Evolutionary conservation across 306 rosid genomes (phyloP).

Genomic region (Cercis canadensis): DNA sequence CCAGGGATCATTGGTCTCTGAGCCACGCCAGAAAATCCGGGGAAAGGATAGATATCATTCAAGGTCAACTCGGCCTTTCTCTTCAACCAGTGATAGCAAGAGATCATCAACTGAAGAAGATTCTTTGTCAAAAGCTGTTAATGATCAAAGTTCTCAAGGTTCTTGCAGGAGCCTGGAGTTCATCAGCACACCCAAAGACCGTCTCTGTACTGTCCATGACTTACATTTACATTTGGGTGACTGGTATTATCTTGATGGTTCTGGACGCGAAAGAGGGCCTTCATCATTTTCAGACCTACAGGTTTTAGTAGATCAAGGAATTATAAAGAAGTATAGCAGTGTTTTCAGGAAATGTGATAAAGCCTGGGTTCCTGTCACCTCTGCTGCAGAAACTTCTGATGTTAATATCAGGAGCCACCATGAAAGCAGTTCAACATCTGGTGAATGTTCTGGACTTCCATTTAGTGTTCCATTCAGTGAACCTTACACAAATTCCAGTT

Average conservation of each 20-base stretch:
- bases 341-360: constrained; percentile 86
- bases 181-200: constrained; percentile 66
- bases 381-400: constrained; percentile 68
- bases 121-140: constrained; percentile 50
- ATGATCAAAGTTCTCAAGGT: constrained; percentile 55
- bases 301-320: constrained; percentile 76
- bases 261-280: constrained; percentile 97
- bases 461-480: constrained; percentile 41
- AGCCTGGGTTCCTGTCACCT: constrained; percentile 88
- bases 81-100: constrained; percentile 76
- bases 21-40: constrained; percentile 70
- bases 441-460: constrained; percentile 47
- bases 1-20: constrained; percentile 82
- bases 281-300: constrained; percentile 82
- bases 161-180: constrained; percentile 50
- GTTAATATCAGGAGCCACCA: constrained; percentile 41
- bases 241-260: constrained; percentile 98
- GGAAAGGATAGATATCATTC: constrained; percentile 72
- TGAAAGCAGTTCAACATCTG: constrained; percentile 49
- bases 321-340: constrained; percentile 71
- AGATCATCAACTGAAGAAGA: constrained; percentile 83
- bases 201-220: constrained; percentile 66
- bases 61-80: constrained; percentile 64
- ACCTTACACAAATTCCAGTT: constrained; percentile 32
- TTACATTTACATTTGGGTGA: constrained; percentile 86